These are phyloP conservation scores for Hirsutella thompsonii DNA, from an alignment of 2,329 filamentous ascomycete species.

Conservation along the genomic window DNA sequence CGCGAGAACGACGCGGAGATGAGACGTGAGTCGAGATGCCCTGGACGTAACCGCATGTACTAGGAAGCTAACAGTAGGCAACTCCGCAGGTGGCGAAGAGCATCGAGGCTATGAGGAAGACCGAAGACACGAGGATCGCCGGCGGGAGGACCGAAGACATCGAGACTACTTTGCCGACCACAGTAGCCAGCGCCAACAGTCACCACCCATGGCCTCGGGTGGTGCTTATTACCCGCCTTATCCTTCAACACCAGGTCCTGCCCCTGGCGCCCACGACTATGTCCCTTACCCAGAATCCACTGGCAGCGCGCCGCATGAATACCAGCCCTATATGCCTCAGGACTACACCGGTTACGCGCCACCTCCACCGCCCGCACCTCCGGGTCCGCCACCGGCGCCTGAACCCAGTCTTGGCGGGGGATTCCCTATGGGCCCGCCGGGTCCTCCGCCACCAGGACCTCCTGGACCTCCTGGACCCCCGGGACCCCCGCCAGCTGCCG, in stretches of 20 bases:
- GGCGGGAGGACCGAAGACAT: conserved; percentile 21
- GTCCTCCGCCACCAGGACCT: conserved; percentile 20
- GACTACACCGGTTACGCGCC: conserved; percentile 29
- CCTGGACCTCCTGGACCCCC: conserved; percentile 16
- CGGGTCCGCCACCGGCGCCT: conserved; percentile 13
- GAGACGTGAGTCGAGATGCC: conserved; percentile 14
- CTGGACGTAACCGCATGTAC: background rate
- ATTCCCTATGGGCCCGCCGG: conserved; percentile 15
- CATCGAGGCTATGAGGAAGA: no score
- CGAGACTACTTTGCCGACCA: conserved; percentile 22
- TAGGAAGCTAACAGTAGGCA: conserved; percentile 1
- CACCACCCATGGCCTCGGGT: conserved; percentile 37
- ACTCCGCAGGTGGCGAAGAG: conserved; percentile 8
- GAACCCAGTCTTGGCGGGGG: conserved; percentile 5
- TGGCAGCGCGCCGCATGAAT: conserved; percentile 17
- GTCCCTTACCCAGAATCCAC: conserved; percentile 15
- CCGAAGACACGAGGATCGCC: conserved; percentile 5
- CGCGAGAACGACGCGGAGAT: conserved; percentile 4
- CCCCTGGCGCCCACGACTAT: conserved; percentile 4
- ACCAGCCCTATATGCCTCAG: conserved; percentile 26
- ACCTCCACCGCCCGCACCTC: conserved; percentile 24
- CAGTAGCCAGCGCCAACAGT: conserved; percentile 22
- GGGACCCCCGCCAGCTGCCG: conserved; percentile 9
- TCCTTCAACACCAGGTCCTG: conserved; percentile 15
- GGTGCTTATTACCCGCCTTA: conserved; percentile 34